phyloP scores from a whole-genome alignment of 2,329 filamentous ascomycete species.

The Aspergillus sp. region DNA sequence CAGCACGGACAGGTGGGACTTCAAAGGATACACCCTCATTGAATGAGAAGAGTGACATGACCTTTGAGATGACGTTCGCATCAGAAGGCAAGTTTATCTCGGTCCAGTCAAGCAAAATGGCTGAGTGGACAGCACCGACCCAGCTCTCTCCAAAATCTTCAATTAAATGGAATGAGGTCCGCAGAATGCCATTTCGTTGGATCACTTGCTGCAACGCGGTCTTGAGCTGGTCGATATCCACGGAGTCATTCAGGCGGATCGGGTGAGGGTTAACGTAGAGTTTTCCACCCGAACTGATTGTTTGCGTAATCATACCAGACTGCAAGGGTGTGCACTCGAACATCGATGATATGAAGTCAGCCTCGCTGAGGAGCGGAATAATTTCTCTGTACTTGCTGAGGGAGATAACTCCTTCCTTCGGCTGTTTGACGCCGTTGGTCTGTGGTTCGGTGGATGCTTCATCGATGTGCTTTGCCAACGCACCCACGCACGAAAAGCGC shows the following conservation, averaged over 20 bases:
- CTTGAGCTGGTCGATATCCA: slow-evolving; percentile 55
- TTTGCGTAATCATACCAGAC: slow-evolving; percentile 78
- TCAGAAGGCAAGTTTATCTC: slow-evolving; percentile 25
- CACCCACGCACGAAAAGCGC: slow-evolving; percentile 36
- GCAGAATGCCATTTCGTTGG: slow-evolving; percentile 63
- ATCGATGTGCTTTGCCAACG: slow-evolving; percentile 29
- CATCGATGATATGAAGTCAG: slow-evolving; percentile 30
- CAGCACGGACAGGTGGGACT: slow-evolving; percentile 37
- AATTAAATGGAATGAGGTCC: slow-evolving; percentile 56
- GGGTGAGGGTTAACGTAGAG: slow-evolving; percentile 78
- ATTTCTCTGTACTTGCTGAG: slow-evolving; percentile 20
- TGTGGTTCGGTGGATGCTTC: slow-evolving; percentile 7
- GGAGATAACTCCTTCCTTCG: not conserved
- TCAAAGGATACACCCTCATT: slow-evolving; percentile 26
- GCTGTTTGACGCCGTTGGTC: slow-evolving; percentile 12
- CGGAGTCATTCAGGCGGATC: slow-evolving; percentile 54
- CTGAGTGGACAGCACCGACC: slow-evolving; percentile 34
- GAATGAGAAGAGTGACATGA: slow-evolving; percentile 21
- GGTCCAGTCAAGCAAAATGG: slow-evolving; percentile 25
- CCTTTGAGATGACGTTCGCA: slow-evolving; percentile 20
- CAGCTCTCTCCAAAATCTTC: slow-evolving; percentile 27
- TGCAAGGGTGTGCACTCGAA: slow-evolving; percentile 75
- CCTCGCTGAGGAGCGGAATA: slow-evolving; percentile 22
- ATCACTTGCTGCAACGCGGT: slow-evolving; percentile 62
- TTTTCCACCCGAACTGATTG: slow-evolving; percentile 55